A percentile compares a stretch with the other conserved stretches of the same genome.
These are phyloP conservation scores for Wallacemonas rigidus DNA, from an alignment of 208 protist genomes.

Conservation along the genomic window DNA sequence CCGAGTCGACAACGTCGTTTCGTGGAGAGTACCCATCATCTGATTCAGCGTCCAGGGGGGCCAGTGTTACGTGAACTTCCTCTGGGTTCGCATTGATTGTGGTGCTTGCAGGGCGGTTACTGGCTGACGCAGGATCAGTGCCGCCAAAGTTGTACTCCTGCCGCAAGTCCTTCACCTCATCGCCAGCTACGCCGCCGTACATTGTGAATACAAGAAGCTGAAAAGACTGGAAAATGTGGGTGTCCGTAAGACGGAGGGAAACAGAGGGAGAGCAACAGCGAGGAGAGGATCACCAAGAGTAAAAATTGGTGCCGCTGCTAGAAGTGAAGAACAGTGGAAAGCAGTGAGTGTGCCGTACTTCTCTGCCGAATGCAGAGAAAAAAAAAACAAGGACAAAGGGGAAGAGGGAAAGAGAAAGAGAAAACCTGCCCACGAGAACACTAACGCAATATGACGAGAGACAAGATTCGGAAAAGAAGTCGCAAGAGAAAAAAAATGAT, in stretches of 20 bases:
- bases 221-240: background rate
- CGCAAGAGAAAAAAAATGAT: too few species aligned
- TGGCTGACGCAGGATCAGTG: slow-evolving; percentile 16
- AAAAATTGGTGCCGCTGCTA: background rate
- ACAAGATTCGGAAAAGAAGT: too few species aligned
- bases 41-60: background rate
- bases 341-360: slow-evolving; percentile 4
- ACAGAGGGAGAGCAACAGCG: slow-evolving; percentile 14
- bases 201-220: background rate
- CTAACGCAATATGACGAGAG: too few species aligned
- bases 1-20: slow-evolving; percentile 16
- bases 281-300: slow-evolving; percentile 1
- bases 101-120: background rate
- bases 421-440: too few species aligned
- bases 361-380: too few species aligned
- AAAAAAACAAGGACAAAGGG: slow-evolving; percentile 28
- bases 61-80: slow-evolving; percentile 10
- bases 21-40: slow-evolving; percentile 27
- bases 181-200: slow-evolving; percentile 23
- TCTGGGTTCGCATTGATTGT: slow-evolving; percentile 10
- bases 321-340: slow-evolving; percentile 11
- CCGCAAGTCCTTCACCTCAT: slow-evolving; percentile 22
- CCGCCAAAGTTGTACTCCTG: slow-evolving; percentile 58
- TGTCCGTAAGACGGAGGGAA: background rate
- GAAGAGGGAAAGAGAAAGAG: background rate